Evolutionary conservation across 129 eudicot genomes (phyloP).

Genomic region (Scalesia atractyloides): DNA sequence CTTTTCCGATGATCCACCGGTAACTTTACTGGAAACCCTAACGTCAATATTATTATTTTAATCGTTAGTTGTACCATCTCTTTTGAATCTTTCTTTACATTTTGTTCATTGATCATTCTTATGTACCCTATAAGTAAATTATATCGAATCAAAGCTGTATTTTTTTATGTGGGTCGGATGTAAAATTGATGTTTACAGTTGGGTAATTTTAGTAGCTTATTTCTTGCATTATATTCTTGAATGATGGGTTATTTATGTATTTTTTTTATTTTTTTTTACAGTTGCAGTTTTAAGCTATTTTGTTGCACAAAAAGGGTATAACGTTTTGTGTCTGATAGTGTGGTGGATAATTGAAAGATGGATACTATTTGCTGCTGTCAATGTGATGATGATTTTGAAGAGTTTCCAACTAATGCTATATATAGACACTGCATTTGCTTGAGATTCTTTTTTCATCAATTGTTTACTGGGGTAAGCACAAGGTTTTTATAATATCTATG

Average conservation of each 20-base stretch:
- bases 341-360: conserved; percentile 8
- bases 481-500: not conserved
- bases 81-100: conserved; percentile 8
- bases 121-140: not conserved
- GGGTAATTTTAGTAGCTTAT: too few relatives aligned
- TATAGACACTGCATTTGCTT: conserved; percentile 41
- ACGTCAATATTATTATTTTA: not conserved
- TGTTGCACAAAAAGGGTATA: conserved; percentile 15
- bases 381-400: conserved; percentile 42
- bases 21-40: conserved; percentile 19
- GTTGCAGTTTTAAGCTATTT: conserved; percentile 21
- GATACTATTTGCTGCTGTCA: conserved; percentile 36
- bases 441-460: conserved; percentile 40
- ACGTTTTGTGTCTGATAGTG: not conserved
- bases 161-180: not conserved
- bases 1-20: conserved; percentile 30
- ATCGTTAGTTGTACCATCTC: conserved; percentile 19
- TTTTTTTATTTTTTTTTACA: too few relatives aligned
- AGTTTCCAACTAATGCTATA: conserved; percentile 31
- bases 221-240: too few relatives aligned
- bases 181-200: not conserved
- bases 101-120: not conserved
- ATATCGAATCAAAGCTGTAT: not conserved
- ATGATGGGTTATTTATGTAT: too few relatives aligned
- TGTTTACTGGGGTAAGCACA: conserved; percentile 37